Evolutionary conservation across 2,329 filamentous ascomycete species (phyloP), one percentile per base, ranked within the genome.

Genomic region (Reticulascus tulasneorum): DNA sequence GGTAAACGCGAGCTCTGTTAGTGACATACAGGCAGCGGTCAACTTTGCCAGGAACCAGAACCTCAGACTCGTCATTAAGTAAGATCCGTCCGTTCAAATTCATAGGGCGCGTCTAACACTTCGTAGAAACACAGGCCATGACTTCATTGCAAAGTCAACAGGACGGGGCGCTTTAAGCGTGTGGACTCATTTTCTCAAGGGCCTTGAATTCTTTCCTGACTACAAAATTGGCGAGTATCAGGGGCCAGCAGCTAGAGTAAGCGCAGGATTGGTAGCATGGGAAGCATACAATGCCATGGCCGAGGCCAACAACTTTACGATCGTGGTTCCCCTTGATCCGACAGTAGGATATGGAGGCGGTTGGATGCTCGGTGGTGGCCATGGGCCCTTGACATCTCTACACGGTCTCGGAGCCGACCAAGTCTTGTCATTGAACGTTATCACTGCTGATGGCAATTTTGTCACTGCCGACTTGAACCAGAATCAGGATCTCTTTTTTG

Each of bases 291-390:
- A n/a, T n/a, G n/a, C n/a, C n/a, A n/a, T n/a, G n/a, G n/a, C n/a
- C n/a, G n/a, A n/a, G n/a, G n/a, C n/a, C n/a, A n/a, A n/a, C n/a
- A n/a, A n/a, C n/a, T n/a, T n/a, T n/a, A n/a, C n/a, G n/a, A n/a
- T n/a, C n/a, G n/a, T n/a, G n/a, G n/a, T n/a, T n/a, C n/a, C n/a
- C n/a, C n/a, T 4, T 16, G 9, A 5, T 8, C 9, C 33, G 2
- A 72, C 69, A 0, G 77, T 82, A 5, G 77, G 76, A 1, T 46
- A 77, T 6, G 69, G 72, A 1, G 79, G 79, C 12, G 78, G 78
- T 1, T 83, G 73, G 46, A 68, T 62, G 3, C 64, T 81, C 0
- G 77, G 77, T 4, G 77, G 77, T 36, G 75, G 77, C 5, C 69
- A 76, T 50, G 75, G 76, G 21, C 64, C 63, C 56, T 63, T 75